Conservation (phyloP, 345 rosid species). For the Arabidopsis suecica region DNA sequence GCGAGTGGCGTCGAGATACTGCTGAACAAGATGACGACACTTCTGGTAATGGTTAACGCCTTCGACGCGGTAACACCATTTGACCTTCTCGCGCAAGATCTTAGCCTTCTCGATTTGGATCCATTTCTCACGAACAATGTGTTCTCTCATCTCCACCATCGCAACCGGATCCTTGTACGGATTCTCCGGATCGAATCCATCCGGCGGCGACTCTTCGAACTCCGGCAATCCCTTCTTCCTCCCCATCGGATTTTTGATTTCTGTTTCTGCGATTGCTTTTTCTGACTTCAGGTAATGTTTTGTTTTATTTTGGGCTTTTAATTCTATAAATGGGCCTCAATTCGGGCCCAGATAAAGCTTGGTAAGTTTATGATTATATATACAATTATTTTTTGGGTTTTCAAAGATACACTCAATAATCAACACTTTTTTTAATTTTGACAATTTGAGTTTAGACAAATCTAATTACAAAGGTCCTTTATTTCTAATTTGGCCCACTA, state of each 20-base stretch:
- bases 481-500: too few relatives aligned
- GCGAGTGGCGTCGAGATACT: slow-evolving; percentile 87
- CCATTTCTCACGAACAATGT: slow-evolving; percentile 87
- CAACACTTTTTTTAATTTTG: too few relatives aligned
- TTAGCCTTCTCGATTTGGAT: slow-evolving; percentile 91
- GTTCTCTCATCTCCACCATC: slow-evolving; percentile 92
- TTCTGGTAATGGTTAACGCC: slow-evolving; percentile 89
- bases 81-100: slow-evolving; percentile 77
- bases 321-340: background rate
- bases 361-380: background rate
- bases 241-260: slow-evolving; percentile 56
- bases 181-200: slow-evolving; percentile 75
- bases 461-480: too few relatives aligned
- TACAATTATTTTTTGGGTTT: too few relatives aligned
- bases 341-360: background rate
- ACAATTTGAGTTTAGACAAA: too few relatives aligned
- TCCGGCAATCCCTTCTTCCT: slow-evolving; percentile 77
- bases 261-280: background rate
- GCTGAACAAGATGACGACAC: slow-evolving; percentile 83
- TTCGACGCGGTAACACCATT: slow-evolving; percentile 93
- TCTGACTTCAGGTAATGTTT: background rate
- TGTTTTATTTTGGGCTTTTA: background rate
- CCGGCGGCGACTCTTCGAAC: slow-evolving; percentile 95
- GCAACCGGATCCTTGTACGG: slow-evolving; percentile 96
- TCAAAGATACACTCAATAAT: too few relatives aligned